Conservation (phyloP, 2,329 filamentous ascomycete species). For the Alternaria sp. region DNA sequence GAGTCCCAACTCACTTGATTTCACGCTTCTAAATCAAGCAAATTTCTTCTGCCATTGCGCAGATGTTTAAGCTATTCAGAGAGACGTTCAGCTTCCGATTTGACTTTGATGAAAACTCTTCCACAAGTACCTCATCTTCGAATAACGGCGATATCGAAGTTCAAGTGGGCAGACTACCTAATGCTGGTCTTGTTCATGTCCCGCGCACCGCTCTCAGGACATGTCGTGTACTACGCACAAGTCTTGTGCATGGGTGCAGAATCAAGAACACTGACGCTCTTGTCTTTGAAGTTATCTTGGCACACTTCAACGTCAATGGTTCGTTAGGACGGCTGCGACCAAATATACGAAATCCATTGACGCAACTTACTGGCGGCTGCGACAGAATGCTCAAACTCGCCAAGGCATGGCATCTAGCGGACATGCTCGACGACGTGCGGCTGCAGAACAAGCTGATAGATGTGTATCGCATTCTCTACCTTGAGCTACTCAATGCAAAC, state of each 20-base stretch:
- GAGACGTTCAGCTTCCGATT: not conserved
- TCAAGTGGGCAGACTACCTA: conserved; percentile 12
- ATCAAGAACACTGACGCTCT: conserved; percentile 12
- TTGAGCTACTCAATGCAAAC: not conserved
- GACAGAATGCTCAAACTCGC: conserved; percentile 21
- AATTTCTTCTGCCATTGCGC: not conserved
- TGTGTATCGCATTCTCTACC: conserved; percentile 19
- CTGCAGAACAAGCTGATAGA: conserved; percentile 26
- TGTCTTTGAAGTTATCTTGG: conserved; percentile 15
- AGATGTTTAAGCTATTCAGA: not conserved
- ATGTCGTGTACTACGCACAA: not conserved
- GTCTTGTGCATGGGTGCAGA: conserved; percentile 5
- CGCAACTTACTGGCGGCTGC: conserved; percentile 10
- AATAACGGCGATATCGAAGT: not conserved
- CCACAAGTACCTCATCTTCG: not conserved
- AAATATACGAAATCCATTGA: conserved; percentile 3
- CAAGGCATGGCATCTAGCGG: conserved; percentile 24
- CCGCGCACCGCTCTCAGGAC: conserved; percentile 1
- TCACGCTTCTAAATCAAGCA: not conserved
- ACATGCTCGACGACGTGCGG: conserved; percentile 17
- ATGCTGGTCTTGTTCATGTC: conserved; percentile 3
- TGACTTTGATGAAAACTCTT: not conserved
- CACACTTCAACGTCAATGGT: conserved; percentile 5
- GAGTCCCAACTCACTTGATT: not conserved
- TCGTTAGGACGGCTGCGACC: conserved; percentile 5